Evolutionary conservation across 2,329 filamentous ascomycete genomes (phyloP).

Genomic region (Botryosphaeria dothidea): DNA sequence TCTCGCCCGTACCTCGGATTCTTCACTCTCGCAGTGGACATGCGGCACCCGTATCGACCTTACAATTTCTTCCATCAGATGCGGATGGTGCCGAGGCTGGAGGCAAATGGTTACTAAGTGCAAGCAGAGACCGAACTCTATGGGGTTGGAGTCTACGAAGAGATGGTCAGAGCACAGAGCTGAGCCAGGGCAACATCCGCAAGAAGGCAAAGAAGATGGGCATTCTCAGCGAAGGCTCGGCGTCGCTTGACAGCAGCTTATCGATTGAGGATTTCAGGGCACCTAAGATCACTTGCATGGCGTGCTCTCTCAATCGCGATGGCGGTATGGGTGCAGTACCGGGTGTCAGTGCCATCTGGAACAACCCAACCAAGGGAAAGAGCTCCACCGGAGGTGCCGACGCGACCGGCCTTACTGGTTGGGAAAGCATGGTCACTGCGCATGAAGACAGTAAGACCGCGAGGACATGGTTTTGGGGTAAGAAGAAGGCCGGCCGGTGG

Average conservation of each 20-base stretch:
- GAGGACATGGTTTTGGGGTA: constrained; percentile 97
- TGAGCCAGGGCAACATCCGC: constrained; percentile 86
- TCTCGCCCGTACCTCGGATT: constrained; percentile 81
- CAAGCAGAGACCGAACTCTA: constrained; percentile 83
- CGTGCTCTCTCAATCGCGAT: constrained; percentile 89
- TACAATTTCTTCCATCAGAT: constrained; percentile 83
- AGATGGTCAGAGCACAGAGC: constrained; percentile 89
- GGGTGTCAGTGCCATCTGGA: constrained; percentile 79
- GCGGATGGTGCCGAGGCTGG: constrained; percentile 86
- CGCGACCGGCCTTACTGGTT: constrained; percentile 68
- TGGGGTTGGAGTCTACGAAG: constrained; percentile 96
- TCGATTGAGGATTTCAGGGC: constrained; percentile 77
- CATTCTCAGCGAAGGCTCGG: constrained; percentile 60
- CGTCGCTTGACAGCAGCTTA: constrained; percentile 62
- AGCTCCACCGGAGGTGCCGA: not conserved
- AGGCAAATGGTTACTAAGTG: constrained; percentile 93
- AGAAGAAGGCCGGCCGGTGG: constrained; percentile 91
- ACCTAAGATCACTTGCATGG: constrained; percentile 87
- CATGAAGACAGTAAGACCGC: constrained; percentile 83
- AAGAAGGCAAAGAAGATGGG: constrained; percentile 88
- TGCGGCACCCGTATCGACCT: constrained; percentile 77
- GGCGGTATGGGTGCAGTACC: constrained; percentile 86
- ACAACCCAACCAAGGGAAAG: constrained; percentile 60
- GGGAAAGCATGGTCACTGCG: constrained; percentile 95
- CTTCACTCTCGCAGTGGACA: constrained; percentile 87